phyloP scores from a whole-genome alignment of 106 monocot species.

The Cymbidium sinense region DNA sequence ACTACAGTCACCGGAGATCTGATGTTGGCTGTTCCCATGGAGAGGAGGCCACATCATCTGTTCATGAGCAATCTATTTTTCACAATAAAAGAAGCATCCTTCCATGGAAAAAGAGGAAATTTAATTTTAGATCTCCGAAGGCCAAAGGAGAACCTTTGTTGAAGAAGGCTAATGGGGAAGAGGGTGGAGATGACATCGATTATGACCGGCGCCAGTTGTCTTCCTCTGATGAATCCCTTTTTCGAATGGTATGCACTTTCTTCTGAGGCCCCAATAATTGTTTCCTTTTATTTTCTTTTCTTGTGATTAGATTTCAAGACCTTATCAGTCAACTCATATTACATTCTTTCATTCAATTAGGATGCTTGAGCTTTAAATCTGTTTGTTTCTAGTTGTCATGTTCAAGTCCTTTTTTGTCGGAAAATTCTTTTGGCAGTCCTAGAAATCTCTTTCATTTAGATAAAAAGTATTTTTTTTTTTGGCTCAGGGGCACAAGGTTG shows the following conservation, averaged over 20 bases:
- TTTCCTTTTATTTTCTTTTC: not conserved
- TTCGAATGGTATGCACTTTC: slow-evolving; percentile 22
- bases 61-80: slow-evolving; percentile 16
- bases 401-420: not conserved
- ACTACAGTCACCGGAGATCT: slow-evolving; percentile 44
- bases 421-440: not conserved
- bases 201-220: slow-evolving; percentile 66
- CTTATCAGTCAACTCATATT: not conserved
- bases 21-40: slow-evolving; percentile 33
- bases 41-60: slow-evolving; percentile 23
- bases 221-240: slow-evolving; percentile 67
- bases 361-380: not conserved
- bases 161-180: slow-evolving; percentile 63
- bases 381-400: not conserved
- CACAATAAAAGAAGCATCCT: slow-evolving; percentile 44
- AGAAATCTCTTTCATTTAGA: not conserved
- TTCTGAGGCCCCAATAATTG: not conserved
- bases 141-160: slow-evolving; percentile 70
- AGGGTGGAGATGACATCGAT: slow-evolving; percentile 88
- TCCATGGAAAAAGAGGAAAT: slow-evolving; percentile 54
- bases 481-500: slow-evolving; percentile 35
- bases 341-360: not conserved
- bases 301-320: not conserved
- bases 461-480: not conserved
- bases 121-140: slow-evolving; percentile 14